Conservation (phyloP, 2,329 filamentous ascomycete species). For the Epichloe scottii region DNA sequence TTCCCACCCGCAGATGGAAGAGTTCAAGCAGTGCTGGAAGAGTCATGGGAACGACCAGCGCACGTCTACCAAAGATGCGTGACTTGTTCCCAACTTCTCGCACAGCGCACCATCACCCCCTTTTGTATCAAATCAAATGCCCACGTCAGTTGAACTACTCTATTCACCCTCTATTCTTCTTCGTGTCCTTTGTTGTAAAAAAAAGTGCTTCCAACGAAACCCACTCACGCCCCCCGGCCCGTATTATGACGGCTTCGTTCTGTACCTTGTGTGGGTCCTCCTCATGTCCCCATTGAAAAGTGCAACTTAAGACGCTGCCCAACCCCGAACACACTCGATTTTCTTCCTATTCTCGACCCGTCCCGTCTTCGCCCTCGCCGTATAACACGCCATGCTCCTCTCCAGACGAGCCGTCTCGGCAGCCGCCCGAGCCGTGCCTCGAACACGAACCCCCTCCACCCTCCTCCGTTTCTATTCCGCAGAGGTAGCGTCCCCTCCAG, state of each 20-base stretch:
- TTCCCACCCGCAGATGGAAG: conserved; percentile 57
- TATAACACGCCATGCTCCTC: conserved; percentile 15
- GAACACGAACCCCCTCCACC: conserved; percentile 10
- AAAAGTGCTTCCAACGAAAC: neutral
- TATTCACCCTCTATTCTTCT: neutral
- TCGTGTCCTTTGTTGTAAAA: neutral
- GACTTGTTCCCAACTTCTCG: neutral
- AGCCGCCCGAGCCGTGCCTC: conserved; percentile 9
- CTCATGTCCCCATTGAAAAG: neutral
- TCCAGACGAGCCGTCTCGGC: conserved; percentile 13
- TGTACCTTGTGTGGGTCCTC: neutral
- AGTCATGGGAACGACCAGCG: conserved; percentile 73
- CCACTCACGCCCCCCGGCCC: neutral
- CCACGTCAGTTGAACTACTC: neutral
- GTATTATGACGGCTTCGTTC: neutral
- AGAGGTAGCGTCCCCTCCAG: conserved; percentile 5
- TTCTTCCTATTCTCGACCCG: neutral
- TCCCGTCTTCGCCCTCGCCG: neutral
- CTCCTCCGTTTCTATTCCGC: conserved; percentile 14
- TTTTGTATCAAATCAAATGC: neutral
- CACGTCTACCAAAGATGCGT: conserved; percentile 60
- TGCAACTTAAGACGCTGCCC: neutral
- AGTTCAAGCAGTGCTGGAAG: conserved; percentile 87
- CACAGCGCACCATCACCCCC: neutral
- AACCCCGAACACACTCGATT: neutral